Percentiles rank a stretch among this genome's conserved stretches.
Conservation (phyloP, 108 stramenopile species). For the Ochromonas danica region DNA sequence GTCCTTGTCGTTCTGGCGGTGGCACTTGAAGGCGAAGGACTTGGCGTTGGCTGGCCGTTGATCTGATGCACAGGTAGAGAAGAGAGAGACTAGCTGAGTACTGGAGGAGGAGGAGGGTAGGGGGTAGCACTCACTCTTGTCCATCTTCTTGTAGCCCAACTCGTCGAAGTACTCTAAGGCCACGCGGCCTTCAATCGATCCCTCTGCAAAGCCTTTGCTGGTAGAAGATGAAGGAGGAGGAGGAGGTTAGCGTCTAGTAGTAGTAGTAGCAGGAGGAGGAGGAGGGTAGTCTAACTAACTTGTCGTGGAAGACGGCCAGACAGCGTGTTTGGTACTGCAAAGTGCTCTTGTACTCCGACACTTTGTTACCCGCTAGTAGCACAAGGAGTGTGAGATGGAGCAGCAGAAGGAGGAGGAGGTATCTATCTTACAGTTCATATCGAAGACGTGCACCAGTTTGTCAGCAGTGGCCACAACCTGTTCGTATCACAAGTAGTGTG, state of each 20-base stretch:
- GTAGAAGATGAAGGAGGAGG: too few species aligned
- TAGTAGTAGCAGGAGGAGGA: background rate
- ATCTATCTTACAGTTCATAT: conserved; percentile 61
- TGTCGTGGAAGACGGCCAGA: conserved; percentile 66
- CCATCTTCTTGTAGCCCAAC: too few species aligned
- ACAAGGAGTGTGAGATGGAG: too few species aligned
- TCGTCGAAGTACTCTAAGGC: conserved; percentile 86
- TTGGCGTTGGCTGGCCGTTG: background rate
- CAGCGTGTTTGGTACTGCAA: conserved; percentile 82
- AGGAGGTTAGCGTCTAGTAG: too few species aligned
- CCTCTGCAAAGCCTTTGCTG: conserved; percentile 83
- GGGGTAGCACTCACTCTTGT: too few species aligned
- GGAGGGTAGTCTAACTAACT: too few species aligned
- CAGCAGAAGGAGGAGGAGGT: too few species aligned
- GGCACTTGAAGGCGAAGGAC: conserved; percentile 61
- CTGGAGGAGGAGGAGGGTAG: conserved; percentile 2
- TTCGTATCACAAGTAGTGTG: too few species aligned
- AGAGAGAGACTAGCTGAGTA: background rate
- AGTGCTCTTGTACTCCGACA: conserved; percentile 71
- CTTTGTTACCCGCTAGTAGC: conserved; percentile 40
- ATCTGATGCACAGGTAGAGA: background rate
- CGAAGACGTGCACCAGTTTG: conserved; percentile 73
- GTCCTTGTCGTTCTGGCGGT: conserved; percentile 47
- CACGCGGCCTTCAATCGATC: conserved; percentile 92
- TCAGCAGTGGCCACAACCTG: conserved; percentile 80